These are phyloP conservation scores for Metschnikowia bowlesiae DNA, from an alignment of 805 yeast genomes.

Conservation along the genomic window DNA sequence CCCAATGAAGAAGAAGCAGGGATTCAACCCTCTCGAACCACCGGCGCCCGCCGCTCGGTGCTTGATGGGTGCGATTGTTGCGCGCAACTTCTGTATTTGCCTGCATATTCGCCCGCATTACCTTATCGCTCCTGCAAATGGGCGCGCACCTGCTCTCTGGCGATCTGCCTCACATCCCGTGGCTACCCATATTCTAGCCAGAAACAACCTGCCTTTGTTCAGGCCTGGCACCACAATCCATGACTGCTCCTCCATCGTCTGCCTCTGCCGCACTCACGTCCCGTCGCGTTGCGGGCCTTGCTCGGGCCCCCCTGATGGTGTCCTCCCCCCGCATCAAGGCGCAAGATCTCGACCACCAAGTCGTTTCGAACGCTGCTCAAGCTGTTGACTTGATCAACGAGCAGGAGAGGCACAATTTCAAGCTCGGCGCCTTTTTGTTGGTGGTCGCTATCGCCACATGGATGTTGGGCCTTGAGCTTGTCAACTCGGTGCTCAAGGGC, in stretches of 20 bases:
- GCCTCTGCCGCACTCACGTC: background rate
- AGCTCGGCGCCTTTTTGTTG: conserved; percentile 41
- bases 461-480: conserved; percentile 47
- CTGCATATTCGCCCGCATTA: background rate
- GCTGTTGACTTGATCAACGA: conserved; percentile 34
- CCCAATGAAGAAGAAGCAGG: no score
- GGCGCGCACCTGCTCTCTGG: no score
- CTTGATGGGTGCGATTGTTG: no score
- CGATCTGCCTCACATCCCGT: background rate
- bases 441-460: conserved; percentile 42
- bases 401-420: conserved; percentile 40
- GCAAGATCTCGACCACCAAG: conserved; percentile 13
- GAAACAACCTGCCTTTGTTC: no score
- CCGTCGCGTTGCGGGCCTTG: background rate
- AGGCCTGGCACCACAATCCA: background rate
- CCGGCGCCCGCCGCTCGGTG: no score
- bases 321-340: conserved; percentile 13
- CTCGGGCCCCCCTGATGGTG: background rate
- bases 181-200: no score
- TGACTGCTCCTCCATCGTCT: background rate
- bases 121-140: background rate
- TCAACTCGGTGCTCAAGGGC: conserved; percentile 46
- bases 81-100: no score
- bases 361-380: conserved; percentile 15
- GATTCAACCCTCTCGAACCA: no score